These are phyloP conservation scores for Populus deltoides DNA, from an alignment of 345 rosid species.

Conservation along the genomic window DNA sequence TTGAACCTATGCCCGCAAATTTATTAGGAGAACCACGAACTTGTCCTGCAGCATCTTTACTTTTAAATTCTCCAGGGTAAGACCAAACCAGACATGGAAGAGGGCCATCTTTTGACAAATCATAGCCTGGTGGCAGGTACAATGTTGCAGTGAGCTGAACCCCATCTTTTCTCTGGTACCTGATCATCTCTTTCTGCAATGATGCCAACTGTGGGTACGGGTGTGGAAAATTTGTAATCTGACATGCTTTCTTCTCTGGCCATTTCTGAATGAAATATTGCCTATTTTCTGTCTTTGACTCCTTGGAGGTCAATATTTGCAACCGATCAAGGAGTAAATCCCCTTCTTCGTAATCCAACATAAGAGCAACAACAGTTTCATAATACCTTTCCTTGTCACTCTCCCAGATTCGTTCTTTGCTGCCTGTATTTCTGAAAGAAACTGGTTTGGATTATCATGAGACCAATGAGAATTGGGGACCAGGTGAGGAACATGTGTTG, in stretches of 20 bases:
- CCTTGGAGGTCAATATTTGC: slow-evolving; percentile 81
- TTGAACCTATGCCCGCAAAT: slow-evolving; percentile 91
- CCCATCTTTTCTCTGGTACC: slow-evolving; percentile 93
- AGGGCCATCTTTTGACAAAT: slow-evolving; percentile 84
- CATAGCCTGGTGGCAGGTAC: slow-evolving; percentile 88
- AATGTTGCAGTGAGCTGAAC: slow-evolving; percentile 95
- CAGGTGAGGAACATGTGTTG: background rate
- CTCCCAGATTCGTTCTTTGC: slow-evolving; percentile 96
- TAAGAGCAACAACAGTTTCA: slow-evolving; percentile 84
- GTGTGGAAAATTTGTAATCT: slow-evolving; percentile 86
- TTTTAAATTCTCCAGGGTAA: slow-evolving; percentile 97
- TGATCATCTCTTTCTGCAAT: slow-evolving; percentile 92
- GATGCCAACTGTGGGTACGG: slow-evolving; percentile 95
- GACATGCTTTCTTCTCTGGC: slow-evolving; percentile 77
- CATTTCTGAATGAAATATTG: slow-evolving; percentile 81
- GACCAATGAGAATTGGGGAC: slow-evolving; percentile 7
- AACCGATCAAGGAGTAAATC: slow-evolving; percentile 62
- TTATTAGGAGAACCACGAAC: slow-evolving; percentile 99
- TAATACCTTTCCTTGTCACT: slow-evolving; percentile 87
- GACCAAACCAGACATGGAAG: slow-evolving; percentile 97
- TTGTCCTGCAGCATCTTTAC: slow-evolving; percentile 99
- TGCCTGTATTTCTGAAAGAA: slow-evolving; percentile 75
- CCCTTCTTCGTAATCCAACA: slow-evolving; percentile 88
- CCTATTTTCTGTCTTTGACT: slow-evolving; percentile 92
- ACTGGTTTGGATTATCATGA: slow-evolving; percentile 26